A percentile compares a stretch with the other conserved stretches of the same genome.
These are phyloP conservation scores for Ilex paraguariensis DNA, from an alignment of 305 asterid genomes.

Conservation along the genomic window DNA sequence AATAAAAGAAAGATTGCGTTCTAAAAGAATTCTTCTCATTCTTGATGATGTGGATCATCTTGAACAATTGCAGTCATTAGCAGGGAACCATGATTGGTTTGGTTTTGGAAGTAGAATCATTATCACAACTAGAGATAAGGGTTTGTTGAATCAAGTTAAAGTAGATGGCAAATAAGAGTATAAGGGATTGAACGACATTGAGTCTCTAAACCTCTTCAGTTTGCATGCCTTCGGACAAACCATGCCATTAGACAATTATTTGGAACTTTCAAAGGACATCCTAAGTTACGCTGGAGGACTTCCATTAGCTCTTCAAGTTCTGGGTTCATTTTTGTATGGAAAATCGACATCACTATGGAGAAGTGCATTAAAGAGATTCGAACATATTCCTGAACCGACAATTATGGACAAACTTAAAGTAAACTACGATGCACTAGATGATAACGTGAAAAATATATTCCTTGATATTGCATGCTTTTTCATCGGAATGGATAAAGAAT, in stretches of 20 bases:
- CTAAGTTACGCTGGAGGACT: no score
- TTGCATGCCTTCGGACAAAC: conserved; percentile 8
- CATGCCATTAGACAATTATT: background rate
- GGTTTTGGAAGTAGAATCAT: conserved; percentile 16
- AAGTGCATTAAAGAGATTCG: conserved; percentile 1
- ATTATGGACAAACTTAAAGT: conserved; percentile 12
- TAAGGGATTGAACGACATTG: conserved; percentile 4
- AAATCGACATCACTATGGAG: conserved; percentile 7
- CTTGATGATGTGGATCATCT: no score
- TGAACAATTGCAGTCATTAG: no score
- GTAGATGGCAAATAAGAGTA: conserved; percentile 5
- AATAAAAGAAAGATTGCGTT: no score
- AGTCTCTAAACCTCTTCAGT: conserved; percentile 7
- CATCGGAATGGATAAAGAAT: conserved; percentile 7
- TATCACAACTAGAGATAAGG: conserved; percentile 12
- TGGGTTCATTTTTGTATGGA: conserved; percentile 11
- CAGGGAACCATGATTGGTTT: no score
- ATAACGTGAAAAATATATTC: conserved; percentile 15
- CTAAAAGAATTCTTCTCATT: no score
- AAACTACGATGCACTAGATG: conserved; percentile 13
- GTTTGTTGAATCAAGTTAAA: conserved; percentile 3
- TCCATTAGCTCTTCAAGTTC: background rate
- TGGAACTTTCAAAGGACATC: no score
- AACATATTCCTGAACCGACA: conserved; percentile 6
- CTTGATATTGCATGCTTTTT: conserved; percentile 20